These are phyloP conservation scores for Thermothelomyces thermophilus DNA, from an alignment of 2,329 filamentous ascomycete species.

Conservation along the genomic window DNA sequence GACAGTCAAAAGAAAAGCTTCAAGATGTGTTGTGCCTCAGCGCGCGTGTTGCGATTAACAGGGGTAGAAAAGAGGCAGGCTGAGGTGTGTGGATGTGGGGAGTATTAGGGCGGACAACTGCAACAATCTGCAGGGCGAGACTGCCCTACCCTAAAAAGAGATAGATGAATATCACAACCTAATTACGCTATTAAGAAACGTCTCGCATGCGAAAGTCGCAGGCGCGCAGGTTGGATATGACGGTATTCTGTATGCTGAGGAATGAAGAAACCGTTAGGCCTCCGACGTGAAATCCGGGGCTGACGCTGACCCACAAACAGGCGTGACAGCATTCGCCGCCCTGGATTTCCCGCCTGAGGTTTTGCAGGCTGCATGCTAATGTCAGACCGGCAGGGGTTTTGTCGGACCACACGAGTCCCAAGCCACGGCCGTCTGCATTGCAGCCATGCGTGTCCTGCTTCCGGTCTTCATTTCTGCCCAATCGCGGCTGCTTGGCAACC, in stretches of 20 bases:
- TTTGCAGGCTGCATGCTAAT: neutral
- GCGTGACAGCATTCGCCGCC: neutral
- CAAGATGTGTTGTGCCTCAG: no score
- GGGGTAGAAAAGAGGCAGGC: no score
- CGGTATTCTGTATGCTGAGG: neutral
- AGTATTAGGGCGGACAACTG: neutral
- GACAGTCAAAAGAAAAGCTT: no score
- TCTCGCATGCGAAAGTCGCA: neutral
- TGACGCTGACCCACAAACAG: neutral
- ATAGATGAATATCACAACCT: no score
- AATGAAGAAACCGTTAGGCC: conserved; percentile 4
- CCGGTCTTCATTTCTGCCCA: conserved; percentile 14
- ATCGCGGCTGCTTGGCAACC: conserved; percentile 13
- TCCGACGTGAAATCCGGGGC: conserved; percentile 4
- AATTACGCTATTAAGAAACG: no score
- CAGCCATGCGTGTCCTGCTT: conserved; percentile 1
- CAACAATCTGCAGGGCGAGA: neutral
- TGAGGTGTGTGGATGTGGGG: no score
- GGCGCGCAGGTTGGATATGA: neutral
- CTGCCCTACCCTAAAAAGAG: neutral
- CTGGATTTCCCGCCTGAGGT: neutral
- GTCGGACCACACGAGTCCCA: conserved; percentile 3
- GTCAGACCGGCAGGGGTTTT: conserved; percentile 1
- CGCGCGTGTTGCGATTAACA: no score
- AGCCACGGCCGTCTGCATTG: conserved; percentile 7